Percentiles rank a stretch among this genome's conserved stretches.
Conservation (phyloP, 2,329 filamentous ascomycete genomes). For the Davidsoniella australis region DNA sequence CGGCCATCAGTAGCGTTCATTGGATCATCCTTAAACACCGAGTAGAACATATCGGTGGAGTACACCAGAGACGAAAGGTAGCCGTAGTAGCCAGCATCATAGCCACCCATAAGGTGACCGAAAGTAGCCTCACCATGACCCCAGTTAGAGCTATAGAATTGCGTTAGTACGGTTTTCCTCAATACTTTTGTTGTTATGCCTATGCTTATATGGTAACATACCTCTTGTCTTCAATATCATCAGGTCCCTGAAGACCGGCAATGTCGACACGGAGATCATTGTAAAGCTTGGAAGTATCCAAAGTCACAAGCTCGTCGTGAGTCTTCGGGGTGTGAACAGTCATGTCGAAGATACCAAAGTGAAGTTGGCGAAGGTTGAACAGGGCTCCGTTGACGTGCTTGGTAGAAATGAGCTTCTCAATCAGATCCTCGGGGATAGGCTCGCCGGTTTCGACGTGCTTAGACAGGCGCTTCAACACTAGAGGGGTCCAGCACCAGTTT, state of each 20-base stretch:
- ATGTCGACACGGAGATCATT: conserved; percentile 59
- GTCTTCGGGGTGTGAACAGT: conserved; percentile 52
- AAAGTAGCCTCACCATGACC: conserved; percentile 67
- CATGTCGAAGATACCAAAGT: conserved; percentile 77
- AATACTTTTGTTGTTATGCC: background rate
- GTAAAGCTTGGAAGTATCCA: conserved; percentile 51
- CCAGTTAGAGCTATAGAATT: conserved; percentile 34
- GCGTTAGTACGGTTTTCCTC: background rate
- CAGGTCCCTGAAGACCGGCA: conserved; percentile 55
- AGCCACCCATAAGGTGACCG: conserved; percentile 67
- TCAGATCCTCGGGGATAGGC: conserved; percentile 56
- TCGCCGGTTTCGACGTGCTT: conserved; percentile 56
- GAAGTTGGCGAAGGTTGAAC: conserved; percentile 61
- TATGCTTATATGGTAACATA: conserved; percentile 20
- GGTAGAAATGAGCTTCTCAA: conserved; percentile 55
- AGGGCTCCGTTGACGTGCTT: conserved; percentile 70
- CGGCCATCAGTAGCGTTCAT: conserved; percentile 61
- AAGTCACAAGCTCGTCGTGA: conserved; percentile 49
- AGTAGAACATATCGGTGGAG: conserved; percentile 73
- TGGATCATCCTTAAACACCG: conserved; percentile 59
- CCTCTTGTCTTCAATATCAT: conserved; percentile 41
- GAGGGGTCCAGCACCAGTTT: conserved; percentile 59
- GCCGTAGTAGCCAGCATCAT: conserved; percentile 72
- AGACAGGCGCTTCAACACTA: conserved; percentile 47
- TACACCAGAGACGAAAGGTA: conserved; percentile 64